Percentiles rank a stretch among this genome's conserved stretches.
These are phyloP conservation scores for Populus pruinosa DNA, from an alignment of 345 rosid species.

Conservation along the genomic window DNA sequence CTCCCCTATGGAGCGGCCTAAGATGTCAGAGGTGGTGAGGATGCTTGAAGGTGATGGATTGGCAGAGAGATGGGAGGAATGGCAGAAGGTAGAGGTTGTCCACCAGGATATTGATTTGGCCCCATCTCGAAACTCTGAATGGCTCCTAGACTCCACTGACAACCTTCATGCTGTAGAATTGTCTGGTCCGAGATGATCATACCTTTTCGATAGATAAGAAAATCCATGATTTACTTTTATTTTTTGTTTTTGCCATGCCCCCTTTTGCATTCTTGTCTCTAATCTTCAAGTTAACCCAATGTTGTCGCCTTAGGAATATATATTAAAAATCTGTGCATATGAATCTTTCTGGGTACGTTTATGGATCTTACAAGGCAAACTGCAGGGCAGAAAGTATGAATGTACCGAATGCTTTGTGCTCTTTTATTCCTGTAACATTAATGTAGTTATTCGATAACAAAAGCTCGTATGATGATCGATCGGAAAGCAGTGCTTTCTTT, in stretches of 20 bases:
- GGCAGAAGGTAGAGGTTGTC: constrained; percentile 31
- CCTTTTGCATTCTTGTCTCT: not conserved
- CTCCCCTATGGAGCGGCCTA: constrained; percentile 31
- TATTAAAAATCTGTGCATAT: constrained; percentile 13
- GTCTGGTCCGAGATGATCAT: constrained; percentile 28
- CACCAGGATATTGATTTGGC: constrained; percentile 21
- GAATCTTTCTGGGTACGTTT: not conserved
- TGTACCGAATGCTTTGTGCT: not conserved
- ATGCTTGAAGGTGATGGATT: constrained; percentile 35
- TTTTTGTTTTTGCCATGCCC: not conserved
- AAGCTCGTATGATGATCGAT: not conserved
- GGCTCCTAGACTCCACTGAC: constrained; percentile 31
- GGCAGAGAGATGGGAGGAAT: constrained; percentile 32
- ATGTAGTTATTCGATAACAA: not conserved
- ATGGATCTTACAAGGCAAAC: constrained; percentile 1
- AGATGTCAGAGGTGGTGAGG: constrained; percentile 32
- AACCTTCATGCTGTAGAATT: constrained; percentile 31
- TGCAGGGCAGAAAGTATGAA: not conserved
- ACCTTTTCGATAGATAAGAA: not conserved
- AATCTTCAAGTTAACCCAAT: not conserved
- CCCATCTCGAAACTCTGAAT: constrained; percentile 19
- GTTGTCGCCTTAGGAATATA: not conserved
- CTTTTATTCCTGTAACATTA: constrained; percentile 1
- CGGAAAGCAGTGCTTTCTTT: not conserved
- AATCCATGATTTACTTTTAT: not conserved